These are phyloP conservation scores for Ambrosia artemisiifolia DNA, from an alignment of 129 eudicot species.

Conservation along the genomic window DNA sequence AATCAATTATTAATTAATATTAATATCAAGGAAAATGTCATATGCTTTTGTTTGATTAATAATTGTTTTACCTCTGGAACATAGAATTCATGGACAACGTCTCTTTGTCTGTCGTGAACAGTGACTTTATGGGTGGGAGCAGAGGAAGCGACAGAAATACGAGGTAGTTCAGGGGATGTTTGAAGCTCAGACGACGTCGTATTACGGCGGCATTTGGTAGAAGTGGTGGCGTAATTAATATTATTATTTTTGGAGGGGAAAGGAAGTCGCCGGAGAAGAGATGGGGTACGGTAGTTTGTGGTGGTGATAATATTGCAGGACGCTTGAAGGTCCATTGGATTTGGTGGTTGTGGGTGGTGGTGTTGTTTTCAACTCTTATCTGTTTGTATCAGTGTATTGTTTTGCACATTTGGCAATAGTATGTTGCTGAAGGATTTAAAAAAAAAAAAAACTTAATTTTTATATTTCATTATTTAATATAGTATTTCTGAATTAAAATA, in stretches of 20 bases:
- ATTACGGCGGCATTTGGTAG: conserved; percentile 28
- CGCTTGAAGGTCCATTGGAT: conserved; percentile 58
- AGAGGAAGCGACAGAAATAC: conserved; percentile 39
- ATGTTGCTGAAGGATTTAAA: background rate
- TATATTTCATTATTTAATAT: no score
- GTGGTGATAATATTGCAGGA: conserved; percentile 41
- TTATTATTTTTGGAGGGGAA: background rate
- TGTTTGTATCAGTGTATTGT: background rate
- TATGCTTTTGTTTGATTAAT: background rate
- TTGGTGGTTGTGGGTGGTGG: conserved; percentile 8
- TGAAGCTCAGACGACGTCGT: conserved; percentile 55
- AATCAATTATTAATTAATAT: no score
- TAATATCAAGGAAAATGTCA: no score
- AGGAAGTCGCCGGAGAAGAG: conserved; percentile 28
- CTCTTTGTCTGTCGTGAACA: conserved; percentile 85
- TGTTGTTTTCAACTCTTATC: conserved; percentile 23
- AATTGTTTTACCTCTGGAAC: conserved; percentile 73
- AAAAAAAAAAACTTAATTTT: no score
- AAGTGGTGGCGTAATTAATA: conserved; percentile 9
- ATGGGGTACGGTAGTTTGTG: conserved; percentile 34
- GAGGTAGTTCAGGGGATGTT: conserved; percentile 28
- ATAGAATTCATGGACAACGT: conserved; percentile 64
- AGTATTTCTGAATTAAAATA: no score
- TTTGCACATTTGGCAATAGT: background rate
- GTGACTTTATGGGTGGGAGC: conserved; percentile 78